Conservation (phyloP, 495 filamentous ascomycete genomes). For the Tuber indicum region DNA sequence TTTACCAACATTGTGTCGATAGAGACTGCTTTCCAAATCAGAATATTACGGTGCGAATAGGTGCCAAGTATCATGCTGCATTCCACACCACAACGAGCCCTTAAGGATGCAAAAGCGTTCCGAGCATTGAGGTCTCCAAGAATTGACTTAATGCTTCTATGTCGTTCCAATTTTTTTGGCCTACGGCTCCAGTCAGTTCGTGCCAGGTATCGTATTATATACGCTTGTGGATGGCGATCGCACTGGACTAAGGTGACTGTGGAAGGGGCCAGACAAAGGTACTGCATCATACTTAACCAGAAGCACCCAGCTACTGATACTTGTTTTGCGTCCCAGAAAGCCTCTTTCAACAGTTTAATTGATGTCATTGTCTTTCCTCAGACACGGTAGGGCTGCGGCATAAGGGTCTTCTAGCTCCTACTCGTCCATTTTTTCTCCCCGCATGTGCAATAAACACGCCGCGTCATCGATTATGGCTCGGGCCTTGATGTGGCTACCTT, state of each 20-base stretch:
- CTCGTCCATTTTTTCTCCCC: neutral
- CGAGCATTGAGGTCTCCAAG: neutral
- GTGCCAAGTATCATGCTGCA: neutral
- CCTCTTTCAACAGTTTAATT: neutral
- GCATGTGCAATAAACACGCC: neutral
- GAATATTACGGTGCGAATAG: neutral
- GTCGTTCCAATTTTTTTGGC: neutral
- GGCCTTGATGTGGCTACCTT: neutral
- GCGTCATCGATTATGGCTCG: constrained; percentile 28
- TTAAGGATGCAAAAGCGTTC: neutral
- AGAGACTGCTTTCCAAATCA: neutral
- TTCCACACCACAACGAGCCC: neutral
- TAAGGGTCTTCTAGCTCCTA: neutral
- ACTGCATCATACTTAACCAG: neutral
- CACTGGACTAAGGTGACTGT: neutral
- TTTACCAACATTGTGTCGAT: neutral
- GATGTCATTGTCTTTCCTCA: neutral
- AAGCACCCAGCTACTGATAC: neutral
- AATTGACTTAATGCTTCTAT: neutral
- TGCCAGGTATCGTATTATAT: neutral
- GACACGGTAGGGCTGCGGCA: neutral
- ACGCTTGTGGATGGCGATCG: neutral
- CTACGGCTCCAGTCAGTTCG: neutral
- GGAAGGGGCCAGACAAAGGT: neutral
- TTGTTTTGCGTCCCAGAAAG: neutral